Evolutionary conservation across 2,329 filamentous ascomycete genomes (phyloP).

Genomic region (Hypoxylon sp.): DNA sequence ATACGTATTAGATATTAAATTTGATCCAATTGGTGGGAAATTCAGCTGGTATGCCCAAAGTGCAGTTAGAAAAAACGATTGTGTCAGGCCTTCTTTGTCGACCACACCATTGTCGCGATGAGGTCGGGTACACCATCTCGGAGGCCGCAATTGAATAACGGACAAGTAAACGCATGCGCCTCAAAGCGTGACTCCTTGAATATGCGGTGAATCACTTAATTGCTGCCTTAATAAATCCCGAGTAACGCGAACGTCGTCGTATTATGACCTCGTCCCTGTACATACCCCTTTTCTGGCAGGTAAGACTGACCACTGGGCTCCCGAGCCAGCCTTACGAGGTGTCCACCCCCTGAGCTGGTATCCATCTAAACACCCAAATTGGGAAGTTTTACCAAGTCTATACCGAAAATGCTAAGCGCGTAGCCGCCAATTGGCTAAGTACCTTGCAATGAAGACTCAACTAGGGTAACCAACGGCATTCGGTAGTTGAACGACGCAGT

Average conservation of each 20-base stretch:
- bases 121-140: background rate
- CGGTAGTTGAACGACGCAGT: slow-evolving; percentile 20
- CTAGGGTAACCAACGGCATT: slow-evolving; percentile 8
- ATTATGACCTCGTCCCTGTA: slow-evolving; percentile 5
- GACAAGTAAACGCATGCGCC: slow-evolving; percentile 11
- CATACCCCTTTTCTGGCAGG: slow-evolving; percentile 8
- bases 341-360: background rate
- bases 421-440: slow-evolving; percentile 10
- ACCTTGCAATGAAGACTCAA: background rate
- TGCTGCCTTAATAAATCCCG: slow-evolving; percentile 13
- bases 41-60: slow-evolving; percentile 9
- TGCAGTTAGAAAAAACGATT: slow-evolving; percentile 4
- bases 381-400: slow-evolving; percentile 26
- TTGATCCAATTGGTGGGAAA: slow-evolving; percentile 2
- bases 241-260: slow-evolving; percentile 10
- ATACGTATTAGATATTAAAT: background rate
- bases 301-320: slow-evolving; percentile 16
- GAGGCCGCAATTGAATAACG: background rate
- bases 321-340: slow-evolving; percentile 8
- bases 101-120: slow-evolving; percentile 1
- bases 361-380: background rate
- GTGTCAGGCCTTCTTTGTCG: background rate
- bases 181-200: slow-evolving; percentile 1
- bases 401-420: slow-evolving; percentile 31
- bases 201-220: slow-evolving; percentile 13